A percentile compares a stretch with the other conserved stretches of the same genome.
Evolutionary conservation across 305 asterid genomes (phyloP).

Genomic region (Fraxinus platypoda): DNA sequence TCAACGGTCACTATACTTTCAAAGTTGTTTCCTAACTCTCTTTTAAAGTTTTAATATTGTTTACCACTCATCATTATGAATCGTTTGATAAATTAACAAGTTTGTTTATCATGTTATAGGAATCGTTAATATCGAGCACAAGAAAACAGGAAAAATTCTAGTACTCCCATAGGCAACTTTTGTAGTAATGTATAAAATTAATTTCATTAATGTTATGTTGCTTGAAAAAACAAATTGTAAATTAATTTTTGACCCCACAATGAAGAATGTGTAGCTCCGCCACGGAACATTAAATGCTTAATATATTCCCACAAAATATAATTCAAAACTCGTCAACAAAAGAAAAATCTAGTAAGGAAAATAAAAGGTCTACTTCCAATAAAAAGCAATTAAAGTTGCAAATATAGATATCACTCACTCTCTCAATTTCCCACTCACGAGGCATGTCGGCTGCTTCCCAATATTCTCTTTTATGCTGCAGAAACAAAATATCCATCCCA

Average conservation of each 20-base stretch:
- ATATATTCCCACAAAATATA: slow-evolving; percentile 13
- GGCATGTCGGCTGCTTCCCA: slow-evolving; percentile 68
- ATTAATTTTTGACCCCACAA: neutral
- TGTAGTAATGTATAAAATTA: neutral
- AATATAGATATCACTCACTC: slow-evolving; percentile 59
- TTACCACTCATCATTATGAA: neutral
- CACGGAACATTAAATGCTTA: slow-evolving; percentile 1
- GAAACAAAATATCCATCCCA: slow-evolving; percentile 20
- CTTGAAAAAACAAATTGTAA: neutral
- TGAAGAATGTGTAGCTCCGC: neutral
- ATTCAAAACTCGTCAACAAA: slow-evolving; percentile 3
- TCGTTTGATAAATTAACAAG: neutral
- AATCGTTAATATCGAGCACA: neutral
- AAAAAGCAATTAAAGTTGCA: slow-evolving; percentile 8
- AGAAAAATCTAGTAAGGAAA: neutral
- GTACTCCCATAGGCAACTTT: neutral
- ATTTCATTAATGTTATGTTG: neutral
- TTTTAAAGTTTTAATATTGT: neutral
- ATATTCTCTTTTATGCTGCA: slow-evolving; percentile 87
- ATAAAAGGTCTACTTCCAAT: neutral
- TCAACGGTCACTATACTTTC: neutral
- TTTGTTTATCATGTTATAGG: neutral
- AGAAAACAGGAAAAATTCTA: neutral
- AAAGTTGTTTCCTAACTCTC: neutral
- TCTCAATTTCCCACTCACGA: slow-evolving; percentile 88